Base-by-base conservation (phyloP, 495 filamentous ascomycete species). In the Penicillium arizonense region DNA sequence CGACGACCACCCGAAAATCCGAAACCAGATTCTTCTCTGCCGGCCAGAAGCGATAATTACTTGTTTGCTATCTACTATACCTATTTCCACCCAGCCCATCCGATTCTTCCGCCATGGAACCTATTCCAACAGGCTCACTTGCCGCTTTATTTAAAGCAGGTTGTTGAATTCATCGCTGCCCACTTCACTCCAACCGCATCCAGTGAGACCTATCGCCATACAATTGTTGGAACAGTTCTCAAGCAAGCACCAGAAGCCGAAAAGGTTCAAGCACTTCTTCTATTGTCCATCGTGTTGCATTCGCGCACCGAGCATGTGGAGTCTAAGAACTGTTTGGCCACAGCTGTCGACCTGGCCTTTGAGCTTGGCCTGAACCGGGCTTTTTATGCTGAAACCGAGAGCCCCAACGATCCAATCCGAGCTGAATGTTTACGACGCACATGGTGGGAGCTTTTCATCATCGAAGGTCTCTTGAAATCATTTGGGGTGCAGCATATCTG, bases 401-500 rank as follows among this genome's bases (percentile, higher is more conserved):
- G 77, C 26, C 59, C 65, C 30, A 65, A 66, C n/a, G 76, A 84
- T 48, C 73, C 75, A 1, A 71, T 88, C 5, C 63, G 86, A 4
- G 85, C 82, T 30, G 91, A 96, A 62, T 87, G 86, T 62, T 84
- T 88, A 78, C 78, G 90, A 30, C 79, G 91, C 39, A 95, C 90
- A 11, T 95, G 89, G 90, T 96, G 91, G 90, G 89, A 94, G 58
- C 66, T 96, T 42, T 95, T 86, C 63, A 81, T 91, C 39, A 80
- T 89, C 13, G 90, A 95, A 62, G 76, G 71, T 5, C 68, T 81
- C 59, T 53, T 82, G 44, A 78, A 79, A 3, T 76, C 71, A 4
- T 62, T 76, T 1, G 73, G 73, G 1, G 60, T 73, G 10, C 70
- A 71, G 45, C 53, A 43, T 9, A 57, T 45, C 12, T 69, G 66